A percentile compares a stretch with the other conserved stretches of the same genome.
Evolutionary conservation across 805 yeast genomes (phyloP).

Genomic region (Spathaspora boniae): DNA sequence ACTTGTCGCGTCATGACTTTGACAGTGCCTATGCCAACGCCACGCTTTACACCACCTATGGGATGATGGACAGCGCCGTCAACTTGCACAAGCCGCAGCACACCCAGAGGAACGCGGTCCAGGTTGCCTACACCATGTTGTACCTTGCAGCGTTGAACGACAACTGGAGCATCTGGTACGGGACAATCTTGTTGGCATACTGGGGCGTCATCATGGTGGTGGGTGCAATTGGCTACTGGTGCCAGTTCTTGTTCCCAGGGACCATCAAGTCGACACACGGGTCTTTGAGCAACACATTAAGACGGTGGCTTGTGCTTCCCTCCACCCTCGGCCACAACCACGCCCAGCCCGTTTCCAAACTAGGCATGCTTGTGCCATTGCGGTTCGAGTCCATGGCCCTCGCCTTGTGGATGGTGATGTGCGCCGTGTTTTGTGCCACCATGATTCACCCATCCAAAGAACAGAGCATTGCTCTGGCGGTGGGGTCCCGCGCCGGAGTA

Average conservation of each 20-base stretch:
- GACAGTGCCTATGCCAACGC: constrained; percentile 39
- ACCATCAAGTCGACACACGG: constrained; percentile 16
- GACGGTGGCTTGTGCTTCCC: constrained; percentile 17
- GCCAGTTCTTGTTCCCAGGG: constrained; percentile 19
- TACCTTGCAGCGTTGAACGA: constrained; percentile 2
- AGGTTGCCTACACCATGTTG: background rate
- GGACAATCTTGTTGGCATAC: constrained; percentile 33
- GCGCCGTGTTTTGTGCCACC: constrained; percentile 22
- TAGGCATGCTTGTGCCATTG: constrained; percentile 41
- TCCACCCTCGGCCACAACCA: constrained; percentile 16
- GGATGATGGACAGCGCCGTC: background rate
- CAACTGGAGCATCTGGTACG: constrained; percentile 27
- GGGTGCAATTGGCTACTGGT: constrained; percentile 24
- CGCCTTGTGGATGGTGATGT: constrained; percentile 32
- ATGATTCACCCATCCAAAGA: constrained; percentile 15
- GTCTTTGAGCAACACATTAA: constrained; percentile 14
- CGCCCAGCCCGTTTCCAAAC: constrained; percentile 4
- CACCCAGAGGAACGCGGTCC: background rate
- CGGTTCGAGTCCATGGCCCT: constrained; percentile 48
- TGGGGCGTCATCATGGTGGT: constrained; percentile 39
- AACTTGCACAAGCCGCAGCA: background rate
- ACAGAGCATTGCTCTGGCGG: constrained; percentile 27
- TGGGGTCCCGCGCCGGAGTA: constrained; percentile 57
- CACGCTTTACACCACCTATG: constrained; percentile 30
- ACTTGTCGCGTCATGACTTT: constrained; percentile 24